phyloP scores from a whole-genome alignment of 768 basidiomycete genomes.

The Lactarius sp. region DNA sequence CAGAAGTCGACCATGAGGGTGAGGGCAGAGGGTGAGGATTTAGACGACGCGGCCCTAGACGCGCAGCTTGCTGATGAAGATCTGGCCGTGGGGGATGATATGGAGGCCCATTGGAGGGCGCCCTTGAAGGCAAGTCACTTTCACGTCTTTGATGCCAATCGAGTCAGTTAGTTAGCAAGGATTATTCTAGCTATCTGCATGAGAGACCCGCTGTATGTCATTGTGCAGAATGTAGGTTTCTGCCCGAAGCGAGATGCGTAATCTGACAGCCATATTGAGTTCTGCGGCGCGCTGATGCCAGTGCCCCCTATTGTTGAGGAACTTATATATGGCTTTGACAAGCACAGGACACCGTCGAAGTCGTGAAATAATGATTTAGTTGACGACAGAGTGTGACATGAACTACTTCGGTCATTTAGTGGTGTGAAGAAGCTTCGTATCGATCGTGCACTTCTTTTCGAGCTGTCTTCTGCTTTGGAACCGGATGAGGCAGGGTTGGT shows the following conservation, averaged over 20 bases:
- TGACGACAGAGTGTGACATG: neutral
- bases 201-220: constrained; percentile 74
- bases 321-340: neutral
- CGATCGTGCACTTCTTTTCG: neutral
- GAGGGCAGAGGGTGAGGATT: constrained; percentile 27
- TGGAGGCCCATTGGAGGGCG: constrained; percentile 59
- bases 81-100: constrained; percentile 61
- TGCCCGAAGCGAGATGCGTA: constrained; percentile 6
- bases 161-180: constrained; percentile 12
- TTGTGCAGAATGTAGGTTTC: constrained; percentile 73
- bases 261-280: too few species aligned
- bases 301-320: neutral
- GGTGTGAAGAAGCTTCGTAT: neutral
- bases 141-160: neutral
- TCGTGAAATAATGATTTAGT: neutral
- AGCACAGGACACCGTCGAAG: neutral
- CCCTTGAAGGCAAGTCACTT: constrained; percentile 66
- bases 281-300: neutral
- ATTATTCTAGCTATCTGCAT: constrained; percentile 71
- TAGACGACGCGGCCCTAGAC: constrained; percentile 30
- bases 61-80: constrained; percentile 33
- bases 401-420: neutral
- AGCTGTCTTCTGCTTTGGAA: neutral
- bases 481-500: neutral
- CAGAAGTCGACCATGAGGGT: constrained; percentile 23